Evolutionary conservation across 495 filamentous ascomycete species (phyloP).

Genomic region (Penicillium egyptiacum): DNA sequence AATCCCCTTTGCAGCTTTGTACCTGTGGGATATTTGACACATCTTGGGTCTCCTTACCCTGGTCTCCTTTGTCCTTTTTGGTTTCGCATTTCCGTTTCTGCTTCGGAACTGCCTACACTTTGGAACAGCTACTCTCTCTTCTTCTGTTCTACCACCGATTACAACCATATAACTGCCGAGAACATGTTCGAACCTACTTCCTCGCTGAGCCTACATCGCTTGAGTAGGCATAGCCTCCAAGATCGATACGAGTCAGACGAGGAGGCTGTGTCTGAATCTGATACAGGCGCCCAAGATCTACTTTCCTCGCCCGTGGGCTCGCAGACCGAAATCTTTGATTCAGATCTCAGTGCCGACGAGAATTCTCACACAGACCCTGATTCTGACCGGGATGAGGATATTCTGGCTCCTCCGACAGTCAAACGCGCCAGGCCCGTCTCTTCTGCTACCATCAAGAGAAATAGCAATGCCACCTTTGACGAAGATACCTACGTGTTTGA

Average conservation of each 20-base stretch:
- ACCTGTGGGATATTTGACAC: constrained; percentile 14
- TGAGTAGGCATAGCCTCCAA: constrained; percentile 39
- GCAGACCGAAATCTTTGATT: constrained; percentile 30
- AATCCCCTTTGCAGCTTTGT: constrained; percentile 21
- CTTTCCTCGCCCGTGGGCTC: constrained; percentile 36
- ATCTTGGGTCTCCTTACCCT: constrained; percentile 9
- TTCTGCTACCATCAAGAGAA: constrained; percentile 45
- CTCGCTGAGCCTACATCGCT: constrained; percentile 36
- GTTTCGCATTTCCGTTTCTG: not conserved
- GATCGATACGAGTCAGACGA: constrained; percentile 48
- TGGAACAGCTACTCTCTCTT: constrained; percentile 5
- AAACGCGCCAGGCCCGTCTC: constrained; percentile 41
- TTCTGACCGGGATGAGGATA: constrained; percentile 26
- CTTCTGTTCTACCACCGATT: constrained; percentile 1
- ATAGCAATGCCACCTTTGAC: constrained; percentile 35
- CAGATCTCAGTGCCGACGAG: constrained; percentile 37
- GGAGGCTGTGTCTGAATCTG: constrained; percentile 45
- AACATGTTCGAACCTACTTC: constrained; percentile 37
- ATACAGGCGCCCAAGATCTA: constrained; percentile 37
- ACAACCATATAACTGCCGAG: not conserved
- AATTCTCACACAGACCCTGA: constrained; percentile 29
- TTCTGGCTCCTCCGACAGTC: constrained; percentile 24
- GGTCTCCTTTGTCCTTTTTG: constrained; percentile 5
- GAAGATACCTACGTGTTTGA: constrained; percentile 41
- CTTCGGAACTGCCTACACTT: not conserved